Evolutionary conservation across 2,329 filamentous ascomycete genomes (phyloP).

Genomic region (Colletotrichum musicola): DNA sequence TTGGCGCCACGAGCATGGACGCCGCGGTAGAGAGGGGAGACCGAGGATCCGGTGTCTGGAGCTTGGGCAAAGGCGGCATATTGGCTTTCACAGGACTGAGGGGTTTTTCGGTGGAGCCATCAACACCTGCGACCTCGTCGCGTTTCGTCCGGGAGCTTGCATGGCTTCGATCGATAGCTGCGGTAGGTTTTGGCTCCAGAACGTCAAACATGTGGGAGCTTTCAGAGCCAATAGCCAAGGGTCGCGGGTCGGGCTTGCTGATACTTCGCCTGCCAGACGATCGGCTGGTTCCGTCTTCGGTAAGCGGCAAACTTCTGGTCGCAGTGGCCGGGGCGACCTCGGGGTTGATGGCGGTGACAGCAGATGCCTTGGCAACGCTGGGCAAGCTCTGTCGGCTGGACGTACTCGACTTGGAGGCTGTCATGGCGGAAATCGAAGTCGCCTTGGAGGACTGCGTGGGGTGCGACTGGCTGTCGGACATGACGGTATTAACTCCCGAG

Average conservation of each 20-base stretch:
- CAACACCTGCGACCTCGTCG: constrained; percentile 60
- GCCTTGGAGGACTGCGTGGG: constrained; percentile 59
- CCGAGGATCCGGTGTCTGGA: constrained; percentile 50
- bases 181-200: constrained; percentile 51
- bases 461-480: constrained; percentile 56
- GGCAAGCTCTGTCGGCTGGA: constrained; percentile 55
- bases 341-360: constrained; percentile 58
- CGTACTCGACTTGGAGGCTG: constrained; percentile 57
- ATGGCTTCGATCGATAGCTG: constrained; percentile 44
- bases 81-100: constrained; percentile 57
- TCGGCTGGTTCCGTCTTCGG: constrained; percentile 58
- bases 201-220: constrained; percentile 55
- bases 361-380: constrained; percentile 58
- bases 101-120: constrained; percentile 59
- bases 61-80: constrained; percentile 47
- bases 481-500: constrained; percentile 48
- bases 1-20: constrained; percentile 53
- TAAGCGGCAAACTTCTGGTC: constrained; percentile 55
- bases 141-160: constrained; percentile 48
- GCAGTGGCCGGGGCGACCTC: constrained; percentile 62
- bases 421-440: constrained; percentile 61
- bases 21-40: constrained; percentile 52
- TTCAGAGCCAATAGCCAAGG: constrained; percentile 51
- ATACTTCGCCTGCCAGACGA: constrained; percentile 56
- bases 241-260: constrained; percentile 56